Percentiles rank a stretch among this genome's conserved stretches.
These are phyloP conservation scores for Fraxinus paxiana DNA, from an alignment of 305 asterid genomes.

Conservation along the genomic window DNA sequence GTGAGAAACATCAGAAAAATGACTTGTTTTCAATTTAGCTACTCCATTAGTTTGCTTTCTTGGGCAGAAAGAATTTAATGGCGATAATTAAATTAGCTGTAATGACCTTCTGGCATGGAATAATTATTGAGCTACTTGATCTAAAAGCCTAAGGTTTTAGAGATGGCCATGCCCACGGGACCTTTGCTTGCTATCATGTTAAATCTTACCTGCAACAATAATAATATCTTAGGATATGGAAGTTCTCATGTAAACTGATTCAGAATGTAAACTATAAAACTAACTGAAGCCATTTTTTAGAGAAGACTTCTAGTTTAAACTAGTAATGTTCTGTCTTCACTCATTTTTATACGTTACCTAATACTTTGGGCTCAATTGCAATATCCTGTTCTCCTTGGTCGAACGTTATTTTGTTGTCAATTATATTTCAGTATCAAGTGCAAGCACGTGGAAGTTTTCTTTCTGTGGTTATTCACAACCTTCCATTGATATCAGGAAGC, in stretches of 20 bases:
- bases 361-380: background rate
- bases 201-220: background rate
- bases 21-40: background rate
- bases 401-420: background rate
- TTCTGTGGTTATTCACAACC: slow-evolving; percentile 16
- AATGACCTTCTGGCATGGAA: background rate
- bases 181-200: background rate
- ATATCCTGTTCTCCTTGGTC: background rate
- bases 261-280: background rate
- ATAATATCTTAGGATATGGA: background rate
- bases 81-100: background rate
- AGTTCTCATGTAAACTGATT: background rate
- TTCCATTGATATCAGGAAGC: slow-evolving; percentile 29
- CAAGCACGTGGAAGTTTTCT: slow-evolving; percentile 11
- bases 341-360: background rate
- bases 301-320: background rate
- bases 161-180: background rate
- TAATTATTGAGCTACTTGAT: background rate
- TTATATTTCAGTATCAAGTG: background rate
- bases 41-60: background rate
- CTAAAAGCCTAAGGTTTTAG: background rate
- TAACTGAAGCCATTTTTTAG: background rate
- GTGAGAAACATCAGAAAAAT: background rate
- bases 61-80: background rate
- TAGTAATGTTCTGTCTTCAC: background rate